Percentiles rank a stretch among this genome's conserved stretches.
phyloP scores from a whole-genome alignment of 2,329 filamentous ascomycete genomes.

The Arthrinium phaeospermum region DNA sequence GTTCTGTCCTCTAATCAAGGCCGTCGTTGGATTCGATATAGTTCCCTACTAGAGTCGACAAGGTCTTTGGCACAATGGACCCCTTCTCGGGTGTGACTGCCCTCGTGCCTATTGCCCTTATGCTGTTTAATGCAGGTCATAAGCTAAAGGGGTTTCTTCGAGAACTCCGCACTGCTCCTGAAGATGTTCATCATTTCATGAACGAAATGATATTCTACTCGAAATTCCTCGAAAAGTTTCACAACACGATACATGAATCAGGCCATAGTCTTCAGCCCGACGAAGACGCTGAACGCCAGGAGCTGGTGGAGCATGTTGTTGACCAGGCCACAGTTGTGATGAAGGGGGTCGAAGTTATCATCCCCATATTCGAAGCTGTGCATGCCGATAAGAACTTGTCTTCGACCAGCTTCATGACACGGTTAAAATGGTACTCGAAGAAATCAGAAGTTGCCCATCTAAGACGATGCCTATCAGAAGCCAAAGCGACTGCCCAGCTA shows the following conservation, averaged over 20 bases:
- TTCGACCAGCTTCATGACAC: background rate
- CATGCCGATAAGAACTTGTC: background rate
- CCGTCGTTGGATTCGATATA: background rate
- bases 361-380: background rate
- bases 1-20: background rate
- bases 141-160: background rate
- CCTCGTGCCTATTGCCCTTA: background rate
- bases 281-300: background rate
- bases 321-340: background rate
- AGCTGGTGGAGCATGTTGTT: background rate
- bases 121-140: background rate
- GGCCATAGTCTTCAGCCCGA: background rate
- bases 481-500: background rate
- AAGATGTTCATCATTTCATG: background rate
- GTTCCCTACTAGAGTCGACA: background rate
- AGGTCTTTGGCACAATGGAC: background rate
- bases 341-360: background rate
- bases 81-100: background rate
- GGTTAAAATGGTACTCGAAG: background rate
- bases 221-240: background rate
- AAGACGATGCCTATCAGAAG: background rate
- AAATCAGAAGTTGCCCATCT: background rate
- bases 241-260: background rate
- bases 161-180: background rate
- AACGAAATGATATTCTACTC: background rate